Evolutionary conservation across 2,329 filamentous ascomycete genomes (phyloP).

Genomic region (Alternaria ethzedia): DNA sequence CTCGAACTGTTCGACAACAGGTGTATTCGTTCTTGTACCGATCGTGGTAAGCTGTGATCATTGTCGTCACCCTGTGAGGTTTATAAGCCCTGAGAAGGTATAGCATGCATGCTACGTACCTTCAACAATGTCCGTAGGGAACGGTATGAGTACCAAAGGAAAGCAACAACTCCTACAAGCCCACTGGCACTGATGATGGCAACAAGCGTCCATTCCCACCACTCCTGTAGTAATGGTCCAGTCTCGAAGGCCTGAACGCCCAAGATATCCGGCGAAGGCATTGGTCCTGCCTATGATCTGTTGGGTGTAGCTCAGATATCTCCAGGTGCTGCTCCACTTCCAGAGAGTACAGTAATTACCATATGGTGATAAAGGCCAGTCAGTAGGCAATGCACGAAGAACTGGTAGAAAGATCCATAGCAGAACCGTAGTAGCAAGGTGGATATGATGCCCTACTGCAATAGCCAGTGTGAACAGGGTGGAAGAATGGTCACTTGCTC

Average conservation of each 20-base stretch:
- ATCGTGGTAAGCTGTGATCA: conserved; percentile 27
- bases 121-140: conserved; percentile 27
- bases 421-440: neutral
- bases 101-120: conserved; percentile 13
- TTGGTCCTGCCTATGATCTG: neutral
- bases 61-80: conserved; percentile 20
- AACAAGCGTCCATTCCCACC: conserved; percentile 45
- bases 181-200: conserved; percentile 41
- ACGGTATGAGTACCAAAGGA: conserved; percentile 34
- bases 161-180: conserved; percentile 32
- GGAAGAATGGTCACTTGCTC: conserved; percentile 24
- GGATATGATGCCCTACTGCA: neutral
- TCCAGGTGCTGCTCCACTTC: neutral
- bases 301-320: neutral
- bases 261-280: conserved; percentile 27
- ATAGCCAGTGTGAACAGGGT: neutral
- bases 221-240: conserved; percentile 29
- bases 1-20: conserved; percentile 30
- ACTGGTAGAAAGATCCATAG: neutral
- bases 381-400: neutral
- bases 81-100: conserved; percentile 12
- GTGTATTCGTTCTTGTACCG: conserved; percentile 41
- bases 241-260: conserved; percentile 39
- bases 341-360: neutral
- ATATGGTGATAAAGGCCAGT: neutral